Base-by-base conservation (phyloP, 192 early-diverging fungal species). In the Podila epicladia region DNA sequence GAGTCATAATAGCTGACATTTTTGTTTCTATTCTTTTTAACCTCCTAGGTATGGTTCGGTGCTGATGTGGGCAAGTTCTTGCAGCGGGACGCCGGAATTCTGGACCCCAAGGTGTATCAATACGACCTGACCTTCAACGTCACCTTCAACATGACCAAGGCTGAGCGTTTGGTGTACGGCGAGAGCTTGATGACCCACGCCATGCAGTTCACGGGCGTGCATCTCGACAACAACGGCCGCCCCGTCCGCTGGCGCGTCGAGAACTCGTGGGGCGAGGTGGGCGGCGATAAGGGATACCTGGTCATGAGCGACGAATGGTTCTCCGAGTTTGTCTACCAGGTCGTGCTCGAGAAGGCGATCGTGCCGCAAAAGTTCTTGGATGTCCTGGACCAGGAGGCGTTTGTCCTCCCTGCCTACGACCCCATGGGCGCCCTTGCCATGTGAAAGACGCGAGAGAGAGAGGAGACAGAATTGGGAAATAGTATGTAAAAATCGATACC, bases 261-360 rank as follows among this genome's bases (percentile, higher is more conserved):
- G 68, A 93, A 94, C 85, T 85, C 69, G n/a, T 91, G 91, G 91
- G 91, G 93, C 58, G 83, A 85, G 53, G 73, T 75, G 65, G 76
- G 79, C 12, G 93, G 93, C 63, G 88, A 91, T 60, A 93, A 91
- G 82, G 93, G 93, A 2, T 94, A 92, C 76, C 84, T 90, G 74
- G 86, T 88, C n/a, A 93, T 94, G 93, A 85, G 88, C 20, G 92
- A 94, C 82, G 82, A 82, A 8, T 94, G 93, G 93, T 94, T 94
- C 74, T 79, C 73, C 33, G 89, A 93, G 82, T 94, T 88, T 85
- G 91, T 94, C 9, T 94, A 94, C 85, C 93, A 93, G 84, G 86
- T 94, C 61, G 93, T 94, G 33, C 73, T 94, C 15, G 89, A 93
- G 53, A 93, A 92, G 83, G 61, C 60, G 48, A 87, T 89, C 51